These are phyloP conservation scores for Clarireedia hainanense DNA, from an alignment of 2,329 filamentous ascomycete species.

Conservation along the genomic window DNA sequence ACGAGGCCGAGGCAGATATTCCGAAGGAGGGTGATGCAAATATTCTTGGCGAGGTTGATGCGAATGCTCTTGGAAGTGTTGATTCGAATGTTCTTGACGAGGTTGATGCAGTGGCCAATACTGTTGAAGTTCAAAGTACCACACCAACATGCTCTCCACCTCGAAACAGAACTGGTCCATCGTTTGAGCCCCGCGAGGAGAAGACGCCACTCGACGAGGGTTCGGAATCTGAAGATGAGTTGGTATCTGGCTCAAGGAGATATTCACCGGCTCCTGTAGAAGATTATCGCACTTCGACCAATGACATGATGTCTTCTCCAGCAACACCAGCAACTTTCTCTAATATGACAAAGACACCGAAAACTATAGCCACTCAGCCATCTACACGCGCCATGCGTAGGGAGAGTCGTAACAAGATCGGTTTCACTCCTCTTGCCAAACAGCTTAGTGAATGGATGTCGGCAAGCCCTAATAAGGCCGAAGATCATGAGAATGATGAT, in stretches of 20 bases:
- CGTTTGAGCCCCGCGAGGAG: conserved; percentile 42
- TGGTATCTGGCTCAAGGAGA: conserved; percentile 29
- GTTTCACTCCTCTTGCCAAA: conserved; percentile 57
- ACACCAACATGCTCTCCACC: conserved; percentile 22
- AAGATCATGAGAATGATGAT: conserved; percentile 6
- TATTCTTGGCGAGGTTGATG: too few species aligned
- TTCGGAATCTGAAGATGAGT: conserved; percentile 51
- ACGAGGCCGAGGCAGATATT: not conserved
- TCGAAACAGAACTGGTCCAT: conserved; percentile 10
- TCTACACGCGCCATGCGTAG: conserved; percentile 1
- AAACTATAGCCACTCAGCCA: conserved; percentile 9
- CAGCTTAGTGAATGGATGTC: conserved; percentile 57
- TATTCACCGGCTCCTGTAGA: conserved; percentile 19
- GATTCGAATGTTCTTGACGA: too few species aligned
- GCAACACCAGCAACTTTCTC: conserved; percentile 36
- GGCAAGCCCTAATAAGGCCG: conserved; percentile 45
- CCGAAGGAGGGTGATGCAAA: too few species aligned
- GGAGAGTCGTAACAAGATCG: conserved; percentile 31
- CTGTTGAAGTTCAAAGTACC: conserved; percentile 12
- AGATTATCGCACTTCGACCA: conserved; percentile 24
- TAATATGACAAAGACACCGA: conserved; percentile 18
- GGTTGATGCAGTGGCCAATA: conserved; percentile 9
- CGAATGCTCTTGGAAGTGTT: too few species aligned
- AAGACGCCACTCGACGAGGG: conserved; percentile 36
- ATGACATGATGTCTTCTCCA: conserved; percentile 29